phyloP scores from a whole-genome alignment of 2,329 filamentous ascomycete genomes.

The Madurella fahalii region DNA sequence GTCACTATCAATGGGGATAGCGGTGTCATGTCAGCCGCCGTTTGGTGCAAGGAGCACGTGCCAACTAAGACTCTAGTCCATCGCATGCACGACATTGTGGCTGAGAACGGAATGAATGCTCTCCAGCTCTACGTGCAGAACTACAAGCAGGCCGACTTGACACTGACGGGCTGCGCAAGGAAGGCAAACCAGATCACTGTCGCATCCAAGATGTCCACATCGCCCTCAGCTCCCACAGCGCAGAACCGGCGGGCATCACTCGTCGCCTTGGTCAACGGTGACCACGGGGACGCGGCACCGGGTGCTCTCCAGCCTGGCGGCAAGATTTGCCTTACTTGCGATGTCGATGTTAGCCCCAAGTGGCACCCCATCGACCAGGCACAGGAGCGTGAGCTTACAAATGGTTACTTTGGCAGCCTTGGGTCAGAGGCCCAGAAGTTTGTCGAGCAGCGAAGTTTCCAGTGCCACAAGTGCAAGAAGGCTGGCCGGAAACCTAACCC shows the following conservation, averaged over 20 bases:
- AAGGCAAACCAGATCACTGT: slow-evolving; percentile 77
- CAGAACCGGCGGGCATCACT: slow-evolving; percentile 55
- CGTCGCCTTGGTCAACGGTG: slow-evolving; percentile 33
- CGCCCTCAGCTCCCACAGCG: slow-evolving; percentile 38
- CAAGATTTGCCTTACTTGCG: slow-evolving; percentile 60
- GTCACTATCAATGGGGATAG: slow-evolving; percentile 77
- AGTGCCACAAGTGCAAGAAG: slow-evolving; percentile 73
- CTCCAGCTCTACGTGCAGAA: slow-evolving; percentile 82
- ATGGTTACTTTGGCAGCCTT: slow-evolving; percentile 47
- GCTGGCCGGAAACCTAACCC: slow-evolving; percentile 43
- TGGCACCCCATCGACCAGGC: slow-evolving; percentile 62
- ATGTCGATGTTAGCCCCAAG: slow-evolving; percentile 67
- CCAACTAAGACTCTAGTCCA: slow-evolving; percentile 69
- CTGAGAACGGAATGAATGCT: slow-evolving; percentile 68
- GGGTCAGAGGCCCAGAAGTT: slow-evolving; percentile 57
- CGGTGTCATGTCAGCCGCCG: slow-evolving; percentile 75
- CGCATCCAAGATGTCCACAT: slow-evolving; percentile 51
- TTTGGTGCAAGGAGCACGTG: slow-evolving; percentile 92
- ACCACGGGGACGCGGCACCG: slow-evolving; percentile 26
- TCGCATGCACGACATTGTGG: slow-evolving; percentile 70
- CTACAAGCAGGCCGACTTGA: slow-evolving; percentile 91
- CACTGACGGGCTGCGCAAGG: slow-evolving; percentile 84
- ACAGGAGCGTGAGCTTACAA: slow-evolving; percentile 50
- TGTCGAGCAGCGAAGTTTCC: slow-evolving; percentile 57
- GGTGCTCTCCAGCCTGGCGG: slow-evolving; percentile 38